Evolutionary conservation across 1,139 yeast species (phyloP).

Genomic region (Yamadazyma jaroonii): DNA sequence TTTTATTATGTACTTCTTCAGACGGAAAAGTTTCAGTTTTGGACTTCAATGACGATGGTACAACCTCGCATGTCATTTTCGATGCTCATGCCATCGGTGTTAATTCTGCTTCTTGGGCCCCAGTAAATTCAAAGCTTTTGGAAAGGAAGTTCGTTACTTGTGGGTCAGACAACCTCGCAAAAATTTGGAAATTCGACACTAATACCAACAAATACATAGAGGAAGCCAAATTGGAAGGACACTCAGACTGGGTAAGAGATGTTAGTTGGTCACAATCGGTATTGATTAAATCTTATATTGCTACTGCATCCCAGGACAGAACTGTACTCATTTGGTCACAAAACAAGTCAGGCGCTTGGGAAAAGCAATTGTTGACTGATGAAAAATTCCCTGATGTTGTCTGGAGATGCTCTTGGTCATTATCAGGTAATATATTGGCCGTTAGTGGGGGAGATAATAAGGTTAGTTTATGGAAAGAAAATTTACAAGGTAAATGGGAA

Average conservation of each 20-base stretch:
- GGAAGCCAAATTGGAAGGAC: constrained; percentile 83
- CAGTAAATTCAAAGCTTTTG: constrained; percentile 44
- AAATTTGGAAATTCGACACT: constrained; percentile 78
- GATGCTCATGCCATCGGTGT: constrained; percentile 93
- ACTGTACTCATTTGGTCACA: constrained; percentile 92
- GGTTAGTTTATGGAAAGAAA: constrained; percentile 96
- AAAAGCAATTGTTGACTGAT: constrained; percentile 66
- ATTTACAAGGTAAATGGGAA: constrained; percentile 92
- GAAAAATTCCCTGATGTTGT: constrained; percentile 95
- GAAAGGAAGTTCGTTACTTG: constrained; percentile 79
- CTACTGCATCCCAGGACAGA: constrained; percentile 97
- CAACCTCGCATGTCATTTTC: constrained; percentile 61
- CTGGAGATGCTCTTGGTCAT: constrained; percentile 98
- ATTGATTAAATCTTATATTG: constrained; percentile 82
- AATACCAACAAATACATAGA: constrained; percentile 57
- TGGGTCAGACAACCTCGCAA: constrained; percentile 92
- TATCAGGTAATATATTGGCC: constrained; percentile 93
- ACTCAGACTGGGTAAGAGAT: constrained; percentile 97
- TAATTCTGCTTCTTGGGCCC: constrained; percentile 96
- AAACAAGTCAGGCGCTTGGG: constrained; percentile 73
- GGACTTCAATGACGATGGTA: constrained; percentile 89
- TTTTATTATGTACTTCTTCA: constrained; percentile 84
- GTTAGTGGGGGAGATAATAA: constrained; percentile 95
- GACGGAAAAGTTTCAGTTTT: constrained; percentile 91
- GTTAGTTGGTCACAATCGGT: constrained; percentile 97